Percentiles rank a stretch among this genome's conserved stretches.
phyloP scores from a whole-genome alignment of 768 basidiomycete species.

The Boletus subcaerulescens region DNA sequence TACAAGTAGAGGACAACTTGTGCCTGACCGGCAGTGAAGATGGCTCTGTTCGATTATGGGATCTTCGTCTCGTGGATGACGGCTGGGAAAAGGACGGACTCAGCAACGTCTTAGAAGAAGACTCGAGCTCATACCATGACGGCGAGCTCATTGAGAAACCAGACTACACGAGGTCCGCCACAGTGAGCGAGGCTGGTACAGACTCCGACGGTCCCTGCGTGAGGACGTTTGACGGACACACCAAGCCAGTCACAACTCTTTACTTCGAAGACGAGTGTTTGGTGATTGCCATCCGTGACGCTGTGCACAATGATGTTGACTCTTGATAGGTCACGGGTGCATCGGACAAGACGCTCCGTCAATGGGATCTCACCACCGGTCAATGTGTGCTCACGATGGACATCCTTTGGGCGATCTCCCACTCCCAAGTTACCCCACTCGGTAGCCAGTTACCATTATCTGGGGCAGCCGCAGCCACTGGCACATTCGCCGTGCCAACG shows the following conservation, averaged over 20 bases:
- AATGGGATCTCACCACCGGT: slow-evolving; percentile 96
- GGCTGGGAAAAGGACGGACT: slow-evolving; percentile 55
- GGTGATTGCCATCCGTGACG: slow-evolving; percentile 43
- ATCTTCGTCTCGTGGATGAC: slow-evolving; percentile 79
- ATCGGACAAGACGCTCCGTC: slow-evolving; percentile 95
- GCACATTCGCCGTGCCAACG: slow-evolving; percentile 75
- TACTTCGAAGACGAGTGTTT: slow-evolving; percentile 95
- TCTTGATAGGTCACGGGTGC: slow-evolving; percentile 87
- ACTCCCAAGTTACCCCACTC: slow-evolving; percentile 56
- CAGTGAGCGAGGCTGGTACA: slow-evolving; percentile 39
- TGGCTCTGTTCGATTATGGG: slow-evolving; percentile 85
- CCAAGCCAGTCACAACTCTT: slow-evolving; percentile 86
- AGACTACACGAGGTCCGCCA: slow-evolving; percentile 41
- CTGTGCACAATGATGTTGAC: slow-evolving; percentile 13
- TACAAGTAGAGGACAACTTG: slow-evolving; percentile 90
- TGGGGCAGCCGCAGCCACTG: slow-evolving; percentile 52
- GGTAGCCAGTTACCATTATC: slow-evolving; percentile 46
- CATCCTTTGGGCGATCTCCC: slow-evolving; percentile 98
- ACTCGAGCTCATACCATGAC: slow-evolving; percentile 37
- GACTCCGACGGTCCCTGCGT: slow-evolving; percentile 55
- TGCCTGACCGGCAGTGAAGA: slow-evolving; percentile 92
- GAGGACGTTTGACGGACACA: slow-evolving; percentile 84
- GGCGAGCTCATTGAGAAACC: slow-evolving; percentile 38
- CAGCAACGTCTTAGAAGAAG: slow-evolving; percentile 65
- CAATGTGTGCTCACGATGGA: slow-evolving; percentile 99